Conservation (phyloP, 2,329 filamentous ascomycete genomes). For the Apiospora malaysiana region DNA sequence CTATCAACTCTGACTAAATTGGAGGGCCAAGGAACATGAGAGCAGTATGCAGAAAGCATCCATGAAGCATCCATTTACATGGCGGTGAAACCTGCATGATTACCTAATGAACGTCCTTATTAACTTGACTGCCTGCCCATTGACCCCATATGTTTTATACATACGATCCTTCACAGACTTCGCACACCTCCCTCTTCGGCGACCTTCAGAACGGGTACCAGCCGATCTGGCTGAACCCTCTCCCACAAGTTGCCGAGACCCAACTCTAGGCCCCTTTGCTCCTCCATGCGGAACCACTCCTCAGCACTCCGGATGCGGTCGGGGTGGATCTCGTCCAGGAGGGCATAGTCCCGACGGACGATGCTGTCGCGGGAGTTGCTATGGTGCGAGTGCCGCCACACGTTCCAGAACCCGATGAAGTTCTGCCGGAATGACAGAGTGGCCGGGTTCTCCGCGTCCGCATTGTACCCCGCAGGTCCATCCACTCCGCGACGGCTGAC, state of each 20-base stretch:
- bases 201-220: conserved; percentile 21
- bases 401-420: conserved; percentile 57
- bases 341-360: conserved; percentile 50
- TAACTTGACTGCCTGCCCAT: no score
- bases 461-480: conserved; percentile 44
- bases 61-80: no score
- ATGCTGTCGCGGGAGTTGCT: conserved; percentile 45
- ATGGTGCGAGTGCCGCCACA: conserved; percentile 47
- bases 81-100: no score
- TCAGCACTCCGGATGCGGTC: conserved; percentile 52
- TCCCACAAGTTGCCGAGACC: conserved; percentile 42
- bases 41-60: no score
- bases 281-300: conserved; percentile 52
- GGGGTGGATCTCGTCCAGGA: conserved; percentile 59
- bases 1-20: no score
- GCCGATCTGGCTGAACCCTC: conserved; percentile 33
- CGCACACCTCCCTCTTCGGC: no score
- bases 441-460: conserved; percentile 37
- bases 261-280: conserved; percentile 38
- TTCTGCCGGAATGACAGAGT: conserved; percentile 50
- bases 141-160: no score
- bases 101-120: no score
- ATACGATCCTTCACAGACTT: no score
- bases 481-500: conserved; percentile 29
- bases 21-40: no score